Evolutionary conservation across 176 grass and related monocot genomes (phyloP), one percentile per base, ranked within the genome.

Genomic region (Hordeum vulgare): DNA sequence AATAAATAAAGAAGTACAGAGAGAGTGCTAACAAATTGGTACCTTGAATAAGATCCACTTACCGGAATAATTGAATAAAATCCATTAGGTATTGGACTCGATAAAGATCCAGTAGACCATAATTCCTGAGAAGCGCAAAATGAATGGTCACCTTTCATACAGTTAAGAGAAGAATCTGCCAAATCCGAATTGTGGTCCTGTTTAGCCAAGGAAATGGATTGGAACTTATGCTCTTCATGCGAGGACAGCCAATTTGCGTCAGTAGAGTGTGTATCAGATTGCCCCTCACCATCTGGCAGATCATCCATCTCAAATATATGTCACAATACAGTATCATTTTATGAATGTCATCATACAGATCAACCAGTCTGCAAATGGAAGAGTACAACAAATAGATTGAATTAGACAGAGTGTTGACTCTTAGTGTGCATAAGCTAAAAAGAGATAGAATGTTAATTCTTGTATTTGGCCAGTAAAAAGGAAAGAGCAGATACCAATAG

Each of bases 41-140:
- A 47, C 57, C 47, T 44, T 29, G 14, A 75, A 77, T 72, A 80
- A 83, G 58, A 23, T 76, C 36, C 41, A 59, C 93, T 83, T 70
- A 98, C 96, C 31, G 96, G 89, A 63, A 94, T 93, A 51, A 98
- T 64, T 28, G 93, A 98, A 86, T 94, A 98, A 60, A 98, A 98
- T 27, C 96, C 93, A 90, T 95, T 98, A 27, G 96, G 96, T 77
- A 98, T 94, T 45, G 85, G 69, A 85, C 63, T 73, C 75, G 80
- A 91, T 82, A 94, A 77, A 74, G 84, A 88, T 79, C 96, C 96
- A 85, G 89, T 92, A 56, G 87, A 98, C 96, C 96, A 98, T 73
- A 98, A 89, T 66, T 62, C 86, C 71, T 95, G 93, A 70, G 93
- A 65, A 86, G 85, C 79, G 62, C 68, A 74, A 35, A 92, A 89